A percentile compares a stretch with the other conserved stretches of the same genome.
phyloP scores from a whole-genome alignment of 2,329 filamentous ascomycete species.

The Alternaria arbusti region DNA sequence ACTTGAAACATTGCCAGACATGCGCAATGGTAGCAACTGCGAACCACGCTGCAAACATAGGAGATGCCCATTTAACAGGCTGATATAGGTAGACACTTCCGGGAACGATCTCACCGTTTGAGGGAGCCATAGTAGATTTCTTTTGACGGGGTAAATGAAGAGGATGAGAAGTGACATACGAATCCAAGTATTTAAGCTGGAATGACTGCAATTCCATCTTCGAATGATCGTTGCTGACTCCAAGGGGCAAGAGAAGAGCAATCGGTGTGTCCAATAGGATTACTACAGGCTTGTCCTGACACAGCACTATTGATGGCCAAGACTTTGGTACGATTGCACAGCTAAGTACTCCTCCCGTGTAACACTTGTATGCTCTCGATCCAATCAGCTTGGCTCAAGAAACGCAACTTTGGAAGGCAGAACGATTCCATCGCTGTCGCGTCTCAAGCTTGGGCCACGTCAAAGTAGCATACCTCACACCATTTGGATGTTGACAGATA shows the following conservation, averaged over 20 bases:
- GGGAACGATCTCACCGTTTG: constrained; percentile 6
- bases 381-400: too few relatives aligned
- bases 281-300: neutral
- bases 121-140: neutral
- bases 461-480: too few relatives aligned
- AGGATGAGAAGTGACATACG: neutral
- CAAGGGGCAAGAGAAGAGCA: neutral
- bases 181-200: neutral
- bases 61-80: constrained; percentile 59
- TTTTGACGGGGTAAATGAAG: neutral
- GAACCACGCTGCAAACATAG: constrained; percentile 58
- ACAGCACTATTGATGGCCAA: neutral
- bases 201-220: neutral
- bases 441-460: too few relatives aligned
- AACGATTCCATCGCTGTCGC: too few relatives aligned
- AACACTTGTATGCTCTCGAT: too few relatives aligned
- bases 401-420: too few relatives aligned
- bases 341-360: too few relatives aligned
- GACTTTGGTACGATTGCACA: neutral
- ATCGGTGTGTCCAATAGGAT: neutral
- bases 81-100: constrained; percentile 50
- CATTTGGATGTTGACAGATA: too few relatives aligned
- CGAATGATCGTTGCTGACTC: neutral
- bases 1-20: constrained; percentile 61
- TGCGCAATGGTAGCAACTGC: constrained; percentile 53